Base-by-base conservation (phyloP, 306 rosid genomes). In the Vachellia collinsii region DNA sequence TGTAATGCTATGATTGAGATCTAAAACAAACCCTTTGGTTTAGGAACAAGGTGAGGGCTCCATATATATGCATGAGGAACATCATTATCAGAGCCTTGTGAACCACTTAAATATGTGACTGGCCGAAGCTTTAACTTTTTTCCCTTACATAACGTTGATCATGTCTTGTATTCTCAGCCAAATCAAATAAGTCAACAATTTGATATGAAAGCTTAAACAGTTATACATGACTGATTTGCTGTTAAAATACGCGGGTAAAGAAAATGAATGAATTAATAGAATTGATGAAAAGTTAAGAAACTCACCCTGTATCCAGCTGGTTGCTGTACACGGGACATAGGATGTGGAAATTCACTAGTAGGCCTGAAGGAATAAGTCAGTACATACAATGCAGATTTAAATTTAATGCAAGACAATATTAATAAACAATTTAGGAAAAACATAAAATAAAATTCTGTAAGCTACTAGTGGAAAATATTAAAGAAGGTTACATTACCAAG, bases 111-210 rank as follows among this genome's bases (percentile, higher is more conserved):
- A 53, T 53, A 53, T 6, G 59, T 53, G 59, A 53, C 11, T 7
- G 59, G 59, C 59, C 59, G 59, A 23, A 53, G 23, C 23, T 19
- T 53, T 6, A 53, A 19, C 59, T 0, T 53, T 6, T 53, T 53
- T 87, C 92, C 93, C 86, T 98, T 88, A 83, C n/a, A 93, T 81
- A 83, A 93, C 98, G 87, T 96, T 96, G 81, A 96, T 90, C 98
- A 96, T 84, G 86, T 96, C 99, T 53, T 98, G 90, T 83, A 93
- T 96, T 85, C 99, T 98, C 61, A 96, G 98, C 99, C 99, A 96
- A 81, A 96, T 90, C 83, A n/a, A 96, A 82, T 74, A 97, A 90
- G 84, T 96, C 99, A 37, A 96, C 99, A 77, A 96, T 93, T 92
- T 96, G 99, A 89, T 96, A 93, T 3, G 99, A 96, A 70, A 96